A percentile compares a stretch with the other conserved stretches of the same genome.
Conservation (phyloP, 257 asterid species). For the Agastache rugosa region DNA sequence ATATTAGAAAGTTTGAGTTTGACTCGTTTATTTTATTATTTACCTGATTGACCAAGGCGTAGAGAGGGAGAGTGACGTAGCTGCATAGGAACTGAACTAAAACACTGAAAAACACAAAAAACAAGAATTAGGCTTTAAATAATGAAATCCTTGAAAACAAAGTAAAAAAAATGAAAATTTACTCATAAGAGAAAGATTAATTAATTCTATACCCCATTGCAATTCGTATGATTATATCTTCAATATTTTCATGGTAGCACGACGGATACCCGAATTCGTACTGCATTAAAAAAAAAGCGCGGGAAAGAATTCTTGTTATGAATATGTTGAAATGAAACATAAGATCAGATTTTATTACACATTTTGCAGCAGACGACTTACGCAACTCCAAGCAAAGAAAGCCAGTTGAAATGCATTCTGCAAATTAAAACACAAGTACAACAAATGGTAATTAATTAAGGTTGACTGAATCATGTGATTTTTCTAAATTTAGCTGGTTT, state of each 20-base stretch:
- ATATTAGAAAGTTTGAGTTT: not conserved
- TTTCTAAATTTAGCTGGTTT: no score
- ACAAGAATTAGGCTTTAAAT: not conserved
- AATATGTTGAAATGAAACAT: not conserved
- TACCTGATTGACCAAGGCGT: conserved; percentile 95
- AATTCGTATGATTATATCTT: conserved; percentile 71
- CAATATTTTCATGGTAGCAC: conserved; percentile 75
- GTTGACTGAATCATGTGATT: conserved; percentile 6
- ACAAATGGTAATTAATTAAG: not conserved
- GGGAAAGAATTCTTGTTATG: not conserved
- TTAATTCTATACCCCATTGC: conserved; percentile 66
- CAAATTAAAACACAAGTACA: conserved; percentile 18
- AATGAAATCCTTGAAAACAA: not conserved
- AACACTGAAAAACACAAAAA: conserved; percentile 47
- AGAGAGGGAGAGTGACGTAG: conserved; percentile 89
- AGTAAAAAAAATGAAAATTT: not conserved
- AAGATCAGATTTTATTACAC: no score
- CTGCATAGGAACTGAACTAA: conserved; percentile 77
- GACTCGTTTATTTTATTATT: not conserved
- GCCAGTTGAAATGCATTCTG: conserved; percentile 98
- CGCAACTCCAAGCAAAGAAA: conserved; percentile 92
- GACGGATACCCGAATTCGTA: conserved; percentile 78
- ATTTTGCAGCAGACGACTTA: conserved; percentile 41
- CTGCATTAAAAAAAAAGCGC: conserved; percentile 39
- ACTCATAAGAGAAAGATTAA: not conserved